Evolutionary conservation across 805 yeast species (phyloP), one percentile per base, ranked within the genome.

Genomic region (Nakazawaea wickerhamii): DNA sequence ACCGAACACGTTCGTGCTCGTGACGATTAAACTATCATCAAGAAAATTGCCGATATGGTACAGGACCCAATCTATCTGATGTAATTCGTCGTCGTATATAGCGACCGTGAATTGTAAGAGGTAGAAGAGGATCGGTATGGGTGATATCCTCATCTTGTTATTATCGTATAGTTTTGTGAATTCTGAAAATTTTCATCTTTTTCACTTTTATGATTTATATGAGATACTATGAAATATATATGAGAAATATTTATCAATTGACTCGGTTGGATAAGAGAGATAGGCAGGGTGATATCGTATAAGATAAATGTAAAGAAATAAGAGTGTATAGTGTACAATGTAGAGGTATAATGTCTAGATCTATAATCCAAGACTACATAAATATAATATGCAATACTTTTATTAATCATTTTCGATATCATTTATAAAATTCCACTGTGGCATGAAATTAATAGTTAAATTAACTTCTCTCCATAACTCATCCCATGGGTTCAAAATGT

Each of bases 51-150:
- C 81, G 22, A 73, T 56, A 38, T 67, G 69, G 23, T 62, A 63
- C 7, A 67, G 55, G 36, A 75, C 70, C 81, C 82, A 79, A 50
- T 80, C 86, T 26, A 63, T 63, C 14, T 58, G 58, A 53, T 71
- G 75, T 0, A 81, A 79, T 46, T 77, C 81, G 41, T 77, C 82
- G 20, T 67, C 59, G 49, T 59, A 67, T 4, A 69, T 59, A 0
- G 51, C 48, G 19, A 36, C 28, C 20, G 35, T 47, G 11, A 43
- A 45, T 15, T n/a, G n/a, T n/a, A 36, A 30, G 8, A 43, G 21
- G 23, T 50, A 22, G 34, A 46, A 33, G 26, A 25, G 13, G 18
- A 43, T 10, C 4, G 40, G 15, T 27, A 43, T 9, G 3, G 30
- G 3, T 14, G n/a, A 11, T 14, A 19, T 14, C n/a, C n/a, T 33